These are phyloP conservation scores for Dactylella cylindrospora DNA, from an alignment of 2,329 filamentous ascomycete genomes.

Conservation along the genomic window DNA sequence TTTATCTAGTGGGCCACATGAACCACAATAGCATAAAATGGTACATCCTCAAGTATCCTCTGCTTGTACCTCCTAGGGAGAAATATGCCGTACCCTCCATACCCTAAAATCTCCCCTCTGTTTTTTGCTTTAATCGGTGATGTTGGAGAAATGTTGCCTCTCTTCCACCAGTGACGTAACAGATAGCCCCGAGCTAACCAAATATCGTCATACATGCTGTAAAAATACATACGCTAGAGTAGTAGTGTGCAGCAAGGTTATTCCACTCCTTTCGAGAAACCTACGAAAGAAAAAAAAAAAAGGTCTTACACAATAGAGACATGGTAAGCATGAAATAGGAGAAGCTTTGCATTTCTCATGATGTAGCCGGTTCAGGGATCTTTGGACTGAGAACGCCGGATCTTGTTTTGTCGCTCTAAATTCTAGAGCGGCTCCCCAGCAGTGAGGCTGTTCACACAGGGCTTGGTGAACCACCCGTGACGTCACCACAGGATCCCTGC, in stretches of 20 bases:
- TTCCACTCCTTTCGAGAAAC: slow-evolving; percentile 38
- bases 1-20: slow-evolving; percentile 37
- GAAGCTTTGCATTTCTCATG: slow-evolving; percentile 18
- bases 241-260: slow-evolving; percentile 2
- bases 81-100: too few relatives aligned
- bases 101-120: too few relatives aligned
- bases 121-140: too few relatives aligned
- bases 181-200: slow-evolving; percentile 24
- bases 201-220: slow-evolving; percentile 41
- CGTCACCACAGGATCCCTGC: slow-evolving; percentile 43
- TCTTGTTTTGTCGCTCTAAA: too few relatives aligned
- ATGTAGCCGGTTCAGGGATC: slow-evolving; percentile 34
- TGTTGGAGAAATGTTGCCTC: slow-evolving; percentile 37
- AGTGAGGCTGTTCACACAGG: slow-evolving; percentile 40
- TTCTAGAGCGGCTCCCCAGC: slow-evolving; percentile 12
- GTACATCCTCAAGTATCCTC: slow-evolving; percentile 17
- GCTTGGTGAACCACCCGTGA: slow-evolving; percentile 40
- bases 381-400: too few relatives aligned
- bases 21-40: slow-evolving; percentile 15
- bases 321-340: slow-evolving; percentile 9
- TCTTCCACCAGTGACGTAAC: slow-evolving; percentile 41
- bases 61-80: slow-evolving; percentile 12
- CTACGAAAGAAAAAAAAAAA: too few relatives aligned
- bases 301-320: slow-evolving; percentile 12
- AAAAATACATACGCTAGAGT: slow-evolving; percentile 14